Conservation (phyloP, 139 green algal species). For the Micromonas pusilla region DNA sequence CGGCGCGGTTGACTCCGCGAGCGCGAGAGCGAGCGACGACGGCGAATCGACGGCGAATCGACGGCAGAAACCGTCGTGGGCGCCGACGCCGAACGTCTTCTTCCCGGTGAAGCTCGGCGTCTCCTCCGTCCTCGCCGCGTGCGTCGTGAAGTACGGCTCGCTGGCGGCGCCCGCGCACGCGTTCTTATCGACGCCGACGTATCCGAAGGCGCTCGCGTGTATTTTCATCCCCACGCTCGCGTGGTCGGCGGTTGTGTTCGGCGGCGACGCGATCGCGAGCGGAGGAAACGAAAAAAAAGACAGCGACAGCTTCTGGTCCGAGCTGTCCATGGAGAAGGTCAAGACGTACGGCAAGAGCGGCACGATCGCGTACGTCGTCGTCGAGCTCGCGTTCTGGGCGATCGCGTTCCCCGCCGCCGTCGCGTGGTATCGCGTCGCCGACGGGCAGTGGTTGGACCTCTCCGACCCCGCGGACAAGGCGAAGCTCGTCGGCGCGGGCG, state of each 20-base stretch:
- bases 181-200: constrained; percentile 23
- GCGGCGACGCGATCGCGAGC: background rate
- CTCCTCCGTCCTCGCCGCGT: background rate
- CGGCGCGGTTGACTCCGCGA: background rate
- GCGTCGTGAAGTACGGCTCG: constrained; percentile 33
- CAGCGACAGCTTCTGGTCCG: no score
- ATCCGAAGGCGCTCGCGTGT: constrained; percentile 15
- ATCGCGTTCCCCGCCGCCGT: constrained; percentile 30
- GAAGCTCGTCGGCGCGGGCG: constrained; percentile 32
- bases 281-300: no score
- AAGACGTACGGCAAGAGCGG: constrained; percentile 35
- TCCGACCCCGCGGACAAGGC: constrained; percentile 35
- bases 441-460: constrained; percentile 32
- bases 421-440: constrained; percentile 27
- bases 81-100: background rate
- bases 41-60: background rate
- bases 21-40: background rate
- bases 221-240: background rate
- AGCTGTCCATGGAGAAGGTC: constrained; percentile 31
- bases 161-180: background rate
- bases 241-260: background rate
- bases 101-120: constrained; percentile 26
- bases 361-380: constrained; percentile 39
- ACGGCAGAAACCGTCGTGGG: background rate
- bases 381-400: constrained; percentile 40